These are phyloP conservation scores for Exsudoporus frostii DNA, from an alignment of 768 basidiomycete genomes.

Conservation along the genomic window DNA sequence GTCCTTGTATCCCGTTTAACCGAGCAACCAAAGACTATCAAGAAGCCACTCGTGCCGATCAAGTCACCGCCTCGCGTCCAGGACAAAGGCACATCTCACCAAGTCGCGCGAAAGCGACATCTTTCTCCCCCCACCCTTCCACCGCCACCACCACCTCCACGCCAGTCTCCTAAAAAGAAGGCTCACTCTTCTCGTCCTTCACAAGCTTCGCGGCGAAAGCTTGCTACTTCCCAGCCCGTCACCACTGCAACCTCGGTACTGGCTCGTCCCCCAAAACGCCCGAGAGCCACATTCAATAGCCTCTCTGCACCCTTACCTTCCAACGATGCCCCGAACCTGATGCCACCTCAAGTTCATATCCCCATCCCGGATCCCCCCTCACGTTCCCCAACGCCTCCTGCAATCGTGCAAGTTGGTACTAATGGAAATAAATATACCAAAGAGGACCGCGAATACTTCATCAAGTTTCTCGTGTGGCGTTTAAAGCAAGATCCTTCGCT, in stretches of 20 bases:
- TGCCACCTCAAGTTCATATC: constrained; percentile 59
- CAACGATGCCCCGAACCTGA: constrained; percentile 43
- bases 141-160: constrained; percentile 13
- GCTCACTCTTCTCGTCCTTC: constrained; percentile 21
- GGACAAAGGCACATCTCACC: constrained; percentile 16
- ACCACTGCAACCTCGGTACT: constrained; percentile 20
- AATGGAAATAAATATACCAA: constrained; percentile 63
- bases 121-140: constrained; percentile 11
- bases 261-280: constrained; percentile 29
- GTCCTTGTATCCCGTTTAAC: constrained; percentile 24
- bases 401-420: constrained; percentile 40
- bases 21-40: constrained; percentile 28
- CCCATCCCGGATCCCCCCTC: constrained; percentile 61
- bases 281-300: constrained; percentile 53
- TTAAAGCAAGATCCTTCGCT: constrained; percentile 52
- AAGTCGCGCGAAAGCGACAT: constrained; percentile 38
- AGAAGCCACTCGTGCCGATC: constrained; percentile 26
- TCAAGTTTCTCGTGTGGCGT: constrained; percentile 63
- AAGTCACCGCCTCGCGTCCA: constrained; percentile 8
- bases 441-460: constrained; percentile 64
- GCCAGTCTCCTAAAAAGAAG: constrained; percentile 24
- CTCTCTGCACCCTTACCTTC: constrained; percentile 43
- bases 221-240: constrained; percentile 15
- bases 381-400: constrained; percentile 68
- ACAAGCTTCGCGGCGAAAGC: constrained; percentile 26